phyloP scores from a whole-genome alignment of 176 grass and related monocot species.

The Aegilops umbellulata region DNA sequence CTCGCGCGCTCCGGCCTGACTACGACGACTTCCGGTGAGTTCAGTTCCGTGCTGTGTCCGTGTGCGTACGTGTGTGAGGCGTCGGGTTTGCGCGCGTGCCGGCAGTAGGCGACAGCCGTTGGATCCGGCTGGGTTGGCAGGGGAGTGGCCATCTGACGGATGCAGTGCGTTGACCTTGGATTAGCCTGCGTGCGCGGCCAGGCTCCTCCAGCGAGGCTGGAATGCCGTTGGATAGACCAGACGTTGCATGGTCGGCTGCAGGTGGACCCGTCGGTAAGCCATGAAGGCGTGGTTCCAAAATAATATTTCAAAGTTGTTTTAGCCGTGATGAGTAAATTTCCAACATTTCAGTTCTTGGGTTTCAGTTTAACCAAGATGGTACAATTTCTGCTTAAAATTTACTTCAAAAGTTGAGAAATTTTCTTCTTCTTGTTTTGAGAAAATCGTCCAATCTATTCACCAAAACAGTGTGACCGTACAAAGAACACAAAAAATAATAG shows the following conservation, averaged over 20 bases:
- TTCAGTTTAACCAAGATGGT: too few relatives aligned
- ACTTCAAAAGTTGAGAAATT: too few relatives aligned
- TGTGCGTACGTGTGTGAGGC: background rate
- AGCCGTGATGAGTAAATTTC: background rate
- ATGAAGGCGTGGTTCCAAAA: background rate
- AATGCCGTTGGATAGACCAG: background rate
- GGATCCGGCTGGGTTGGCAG: background rate
- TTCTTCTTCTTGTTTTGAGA: too few relatives aligned
- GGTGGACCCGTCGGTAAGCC: too few relatives aligned
- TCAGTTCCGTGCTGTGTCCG: background rate
- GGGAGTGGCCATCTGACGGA: background rate
- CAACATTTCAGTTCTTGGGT: background rate
- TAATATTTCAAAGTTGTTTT: background rate
- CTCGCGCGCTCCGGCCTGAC: slow-evolving; percentile 19
- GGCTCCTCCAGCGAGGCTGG: background rate
- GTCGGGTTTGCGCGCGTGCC: background rate
- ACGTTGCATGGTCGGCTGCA: too few relatives aligned
- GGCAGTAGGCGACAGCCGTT: background rate
- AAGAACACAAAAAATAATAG: too few relatives aligned
- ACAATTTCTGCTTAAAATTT: too few relatives aligned
- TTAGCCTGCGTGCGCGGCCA: background rate
- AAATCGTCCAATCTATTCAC: too few relatives aligned
- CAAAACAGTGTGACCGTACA: too few relatives aligned
- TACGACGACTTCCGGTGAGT: slow-evolving; percentile 72
- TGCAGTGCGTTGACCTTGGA: background rate